These are phyloP conservation scores for Parietaria judaica DNA, from an alignment of 306 rosid genomes.

Conservation along the genomic window DNA sequence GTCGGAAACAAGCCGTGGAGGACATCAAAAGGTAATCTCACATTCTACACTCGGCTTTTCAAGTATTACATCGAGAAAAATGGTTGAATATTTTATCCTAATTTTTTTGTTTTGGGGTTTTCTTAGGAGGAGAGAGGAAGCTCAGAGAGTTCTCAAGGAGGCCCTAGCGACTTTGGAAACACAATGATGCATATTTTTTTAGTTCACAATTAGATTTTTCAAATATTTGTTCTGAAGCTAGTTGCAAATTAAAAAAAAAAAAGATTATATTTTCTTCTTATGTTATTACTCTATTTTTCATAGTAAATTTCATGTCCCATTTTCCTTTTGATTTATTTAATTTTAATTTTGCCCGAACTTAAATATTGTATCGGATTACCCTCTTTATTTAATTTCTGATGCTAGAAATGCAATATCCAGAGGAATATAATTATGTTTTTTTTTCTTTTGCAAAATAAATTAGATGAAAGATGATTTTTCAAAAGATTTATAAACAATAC, in stretches of 20 bases:
- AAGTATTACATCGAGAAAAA: not conserved
- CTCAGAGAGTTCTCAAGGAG: slow-evolving; percentile 66
- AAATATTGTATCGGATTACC: too few species aligned
- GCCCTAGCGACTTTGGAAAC: slow-evolving; percentile 61
- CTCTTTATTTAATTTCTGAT: too few species aligned
- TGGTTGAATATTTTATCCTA: not conserved
- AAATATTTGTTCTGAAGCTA: not conserved
- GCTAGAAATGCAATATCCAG: too few species aligned
- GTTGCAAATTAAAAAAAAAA: not conserved
- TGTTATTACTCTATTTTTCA: too few species aligned
- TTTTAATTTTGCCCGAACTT: too few species aligned
- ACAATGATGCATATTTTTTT: slow-evolving; percentile 17
- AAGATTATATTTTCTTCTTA: too few species aligned
- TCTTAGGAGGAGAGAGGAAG: slow-evolving; percentile 83
- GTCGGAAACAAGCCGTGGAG: slow-evolving; percentile 86
- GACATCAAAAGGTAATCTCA: slow-evolving; percentile 74
- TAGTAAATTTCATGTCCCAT: too few species aligned
- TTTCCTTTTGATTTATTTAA: too few species aligned
- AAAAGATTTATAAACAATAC: too few species aligned
- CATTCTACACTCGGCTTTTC: not conserved
- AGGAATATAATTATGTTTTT: too few species aligned
- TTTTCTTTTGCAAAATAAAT: too few species aligned
- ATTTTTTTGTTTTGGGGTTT: not conserved
- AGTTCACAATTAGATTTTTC: not conserved
- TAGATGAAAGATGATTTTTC: too few species aligned